These are phyloP conservation scores for Diaporthe eres DNA, from an alignment of 2,329 filamentous ascomycete genomes.

Conservation along the genomic window DNA sequence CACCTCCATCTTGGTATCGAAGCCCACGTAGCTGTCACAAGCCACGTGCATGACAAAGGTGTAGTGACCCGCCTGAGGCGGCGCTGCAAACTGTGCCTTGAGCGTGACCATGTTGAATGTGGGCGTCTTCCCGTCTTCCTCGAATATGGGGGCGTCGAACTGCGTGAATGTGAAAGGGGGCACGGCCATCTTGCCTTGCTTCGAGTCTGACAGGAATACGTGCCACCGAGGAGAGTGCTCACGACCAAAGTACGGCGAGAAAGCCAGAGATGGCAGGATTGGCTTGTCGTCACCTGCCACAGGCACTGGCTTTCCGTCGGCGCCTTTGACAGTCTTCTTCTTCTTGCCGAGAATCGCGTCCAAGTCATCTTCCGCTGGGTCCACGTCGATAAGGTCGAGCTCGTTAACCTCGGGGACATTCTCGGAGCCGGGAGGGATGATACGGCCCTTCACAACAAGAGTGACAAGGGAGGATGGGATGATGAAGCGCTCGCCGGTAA, in stretches of 20 bases:
- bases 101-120: conserved; percentile 96
- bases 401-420: conserved; percentile 82
- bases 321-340: conserved; percentile 75
- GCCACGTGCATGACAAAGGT: conserved; percentile 95
- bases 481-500: conserved; percentile 92
- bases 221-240: conserved; percentile 94
- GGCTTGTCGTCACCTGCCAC: conserved; percentile 69
- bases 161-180: conserved; percentile 95
- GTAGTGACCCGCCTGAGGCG: conserved; percentile 92
- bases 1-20: conserved; percentile 93
- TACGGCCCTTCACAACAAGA: conserved; percentile 93
- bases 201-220: conserved; percentile 93
- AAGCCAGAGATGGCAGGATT: conserved; percentile 85
- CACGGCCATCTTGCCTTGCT: conserved; percentile 95
- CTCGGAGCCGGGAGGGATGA: conserved; percentile 87
- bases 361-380: conserved; percentile 92
- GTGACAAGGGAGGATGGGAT: conserved; percentile 94
- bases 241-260: conserved; percentile 90
- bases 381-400: conserved; percentile 88
- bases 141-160: conserved; percentile 91
- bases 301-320: conserved; percentile 68
- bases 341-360: conserved; percentile 86
- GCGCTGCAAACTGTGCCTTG: conserved; percentile 97
- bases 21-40: conserved; percentile 95
- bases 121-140: conserved; percentile 80